Conservation (phyloP, 139 green algal genomes). For the Coelastrella sp. region DNA sequence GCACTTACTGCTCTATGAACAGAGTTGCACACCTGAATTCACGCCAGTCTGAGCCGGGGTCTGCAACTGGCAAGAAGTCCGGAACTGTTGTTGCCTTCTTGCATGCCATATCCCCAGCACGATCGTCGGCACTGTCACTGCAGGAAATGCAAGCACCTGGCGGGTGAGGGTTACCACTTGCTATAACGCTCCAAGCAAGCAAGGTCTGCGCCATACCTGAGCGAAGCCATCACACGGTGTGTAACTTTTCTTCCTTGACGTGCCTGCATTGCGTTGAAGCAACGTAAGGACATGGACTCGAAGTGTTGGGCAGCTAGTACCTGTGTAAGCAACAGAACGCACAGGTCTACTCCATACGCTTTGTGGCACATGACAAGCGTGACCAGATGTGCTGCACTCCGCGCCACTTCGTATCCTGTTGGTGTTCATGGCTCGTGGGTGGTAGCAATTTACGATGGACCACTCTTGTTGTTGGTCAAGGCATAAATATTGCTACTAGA, state of each 20-base stretch:
- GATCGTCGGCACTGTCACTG: conserved; percentile 31
- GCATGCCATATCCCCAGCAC: conserved; percentile 21
- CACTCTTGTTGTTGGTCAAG: too few relatives aligned
- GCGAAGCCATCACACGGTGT: neutral
- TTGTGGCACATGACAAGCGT: neutral
- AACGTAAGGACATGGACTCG: neutral
- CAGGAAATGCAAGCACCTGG: neutral
- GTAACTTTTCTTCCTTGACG: neutral
- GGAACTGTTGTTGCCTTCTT: conserved; percentile 36
- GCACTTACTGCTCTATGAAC: too few relatives aligned
- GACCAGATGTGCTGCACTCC: neutral
- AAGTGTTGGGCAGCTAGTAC: too few relatives aligned
- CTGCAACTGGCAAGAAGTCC: conserved; percentile 27
- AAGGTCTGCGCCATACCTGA: neutral
- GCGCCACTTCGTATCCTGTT: neutral
- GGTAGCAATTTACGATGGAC: neutral
- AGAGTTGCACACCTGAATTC: conserved; percentile 44
- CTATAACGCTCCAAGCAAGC: neutral
- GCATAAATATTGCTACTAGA: too few relatives aligned
- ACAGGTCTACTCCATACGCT: neutral
- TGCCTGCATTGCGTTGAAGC: neutral
- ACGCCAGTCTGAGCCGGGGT: conserved; percentile 31
- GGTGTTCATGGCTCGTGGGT: neutral
- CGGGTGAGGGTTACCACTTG: neutral
- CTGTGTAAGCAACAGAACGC: too few relatives aligned